These are phyloP conservation scores for Gillenia trifoliata DNA, from an alignment of 306 rosid species.

Conservation along the genomic window DNA sequence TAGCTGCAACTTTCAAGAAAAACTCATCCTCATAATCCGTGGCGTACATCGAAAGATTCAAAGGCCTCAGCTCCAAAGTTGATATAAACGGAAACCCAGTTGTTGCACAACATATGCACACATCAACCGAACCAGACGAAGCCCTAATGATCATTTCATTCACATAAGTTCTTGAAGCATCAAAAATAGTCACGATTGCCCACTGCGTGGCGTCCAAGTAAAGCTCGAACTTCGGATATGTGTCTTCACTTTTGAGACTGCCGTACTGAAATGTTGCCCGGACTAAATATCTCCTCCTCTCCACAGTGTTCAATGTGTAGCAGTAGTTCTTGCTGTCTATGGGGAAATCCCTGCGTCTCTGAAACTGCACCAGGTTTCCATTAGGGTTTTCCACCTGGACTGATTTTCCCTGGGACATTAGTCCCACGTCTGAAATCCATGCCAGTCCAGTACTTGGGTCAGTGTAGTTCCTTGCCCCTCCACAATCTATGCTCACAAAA, in stretches of 20 bases:
- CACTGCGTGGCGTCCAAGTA: conserved; percentile 83
- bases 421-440: conserved; percentile 71
- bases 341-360: conserved; percentile 68
- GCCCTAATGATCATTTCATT: conserved; percentile 86
- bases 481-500: conserved; percentile 82
- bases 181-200: conserved; percentile 75
- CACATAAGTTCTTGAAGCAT: conserved; percentile 71
- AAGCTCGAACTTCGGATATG: conserved; percentile 87
- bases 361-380: conserved; percentile 54
- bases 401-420: conserved; percentile 49
- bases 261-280: conserved; percentile 89
- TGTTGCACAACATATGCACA: conserved; percentile 85
- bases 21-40: conserved; percentile 80
- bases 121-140: conserved; percentile 61
- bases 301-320: conserved; percentile 58
- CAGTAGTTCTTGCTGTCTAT: conserved; percentile 69
- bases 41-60: conserved; percentile 91
- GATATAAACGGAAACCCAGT: conserved; percentile 92
- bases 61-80: conserved; percentile 82
- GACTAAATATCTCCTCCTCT: conserved; percentile 72
- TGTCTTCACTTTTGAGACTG: conserved; percentile 62
- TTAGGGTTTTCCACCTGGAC: conserved; percentile 48
- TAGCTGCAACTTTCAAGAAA: conserved; percentile 85
- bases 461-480: conserved; percentile 64
- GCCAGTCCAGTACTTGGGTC: conserved; percentile 58